Percentiles rank a stretch among this genome's conserved stretches.
Evolutionary conservation across 371 early-diverging fungal genomes (phyloP).

Genomic region (Capillidium heterosporum): DNA sequence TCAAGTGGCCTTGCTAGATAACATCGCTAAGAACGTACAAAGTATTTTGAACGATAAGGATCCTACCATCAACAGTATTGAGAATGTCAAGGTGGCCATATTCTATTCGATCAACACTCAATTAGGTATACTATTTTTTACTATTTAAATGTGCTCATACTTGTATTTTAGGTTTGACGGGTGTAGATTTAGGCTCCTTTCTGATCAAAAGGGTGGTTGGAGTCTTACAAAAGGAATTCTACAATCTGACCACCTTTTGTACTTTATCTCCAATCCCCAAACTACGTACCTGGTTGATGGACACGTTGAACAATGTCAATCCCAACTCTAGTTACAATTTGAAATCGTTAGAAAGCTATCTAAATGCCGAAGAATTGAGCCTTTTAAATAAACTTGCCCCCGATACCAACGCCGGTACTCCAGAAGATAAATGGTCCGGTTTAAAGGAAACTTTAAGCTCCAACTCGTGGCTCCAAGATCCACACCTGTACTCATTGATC

Average conservation of each 20-base stretch:
- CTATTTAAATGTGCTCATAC: background rate
- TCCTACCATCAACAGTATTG: slow-evolving; percentile 11
- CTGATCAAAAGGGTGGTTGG: slow-evolving; percentile 69
- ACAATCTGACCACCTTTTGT: slow-evolving; percentile 48
- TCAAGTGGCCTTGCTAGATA: slow-evolving; percentile 45
- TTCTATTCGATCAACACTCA: slow-evolving; percentile 83
- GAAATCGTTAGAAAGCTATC: slow-evolving; percentile 1
- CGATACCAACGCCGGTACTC: background rate
- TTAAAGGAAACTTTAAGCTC: background rate
- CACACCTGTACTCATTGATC: slow-evolving; percentile 14
- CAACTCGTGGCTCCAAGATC: slow-evolving; percentile 12
- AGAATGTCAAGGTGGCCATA: slow-evolving; percentile 37
- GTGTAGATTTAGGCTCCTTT: slow-evolving; percentile 70
- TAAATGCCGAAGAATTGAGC: background rate
- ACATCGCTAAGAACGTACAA: slow-evolving; percentile 21
- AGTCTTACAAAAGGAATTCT: slow-evolving; percentile 37
- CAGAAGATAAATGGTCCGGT: background rate
- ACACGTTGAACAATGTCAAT: background rate
- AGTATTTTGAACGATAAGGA: slow-evolving; percentile 36
- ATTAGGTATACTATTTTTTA: slow-evolving; percentile 17
- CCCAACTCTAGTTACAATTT: slow-evolving; percentile 11
- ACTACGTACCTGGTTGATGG: slow-evolving; percentile 53
- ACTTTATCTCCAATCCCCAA: slow-evolving; percentile 77
- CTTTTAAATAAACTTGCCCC: background rate
- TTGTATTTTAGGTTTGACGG: slow-evolving; percentile 29